Conservation (phyloP, 805 yeast species). For the Phaffomyces opuntiae region DNA sequence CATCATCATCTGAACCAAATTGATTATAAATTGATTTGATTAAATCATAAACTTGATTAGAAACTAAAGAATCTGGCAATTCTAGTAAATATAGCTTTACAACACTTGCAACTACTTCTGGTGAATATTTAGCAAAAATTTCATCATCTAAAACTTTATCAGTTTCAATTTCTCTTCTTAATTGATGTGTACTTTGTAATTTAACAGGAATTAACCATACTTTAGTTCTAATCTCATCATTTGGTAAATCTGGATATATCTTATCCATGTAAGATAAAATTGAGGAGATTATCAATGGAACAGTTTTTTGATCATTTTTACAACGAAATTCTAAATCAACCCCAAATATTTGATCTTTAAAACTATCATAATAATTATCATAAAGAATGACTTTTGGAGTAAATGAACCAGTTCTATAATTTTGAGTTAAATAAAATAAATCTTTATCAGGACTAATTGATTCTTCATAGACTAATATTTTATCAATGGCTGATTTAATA, state of each 20-base stretch:
- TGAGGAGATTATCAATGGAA: constrained; percentile 60
- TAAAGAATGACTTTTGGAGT: constrained; percentile 66
- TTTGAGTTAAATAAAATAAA: constrained; percentile 55
- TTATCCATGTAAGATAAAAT: constrained; percentile 61
- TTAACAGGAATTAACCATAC: constrained; percentile 67
- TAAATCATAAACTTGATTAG: constrained; percentile 57
- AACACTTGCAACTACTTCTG: constrained; percentile 58
- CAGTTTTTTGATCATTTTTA: constrained; percentile 63
- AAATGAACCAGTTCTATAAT: constrained; percentile 68
- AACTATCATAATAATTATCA: constrained; percentile 72
- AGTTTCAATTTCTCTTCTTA: constrained; percentile 52
- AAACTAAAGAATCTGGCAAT: constrained; percentile 69
- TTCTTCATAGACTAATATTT: constrained; percentile 58
- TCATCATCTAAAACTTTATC: constrained; percentile 35
- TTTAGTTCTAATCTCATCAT: constrained; percentile 61
- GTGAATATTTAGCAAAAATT: constrained; percentile 31
- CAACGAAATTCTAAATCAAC: constrained; percentile 67
- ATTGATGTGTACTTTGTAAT: constrained; percentile 49
- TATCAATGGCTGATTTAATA: constrained; percentile 53
- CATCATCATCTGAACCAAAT: constrained; percentile 29
- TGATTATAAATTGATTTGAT: constrained; percentile 59
- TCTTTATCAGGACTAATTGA: constrained; percentile 66
- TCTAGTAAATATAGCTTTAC: constrained; percentile 71
- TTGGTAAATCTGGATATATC: constrained; percentile 58
- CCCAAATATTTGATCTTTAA: constrained; percentile 69